Base-by-base conservation (phyloP, 208 protist genomes). In the Wallacemonas sp. region DNA sequence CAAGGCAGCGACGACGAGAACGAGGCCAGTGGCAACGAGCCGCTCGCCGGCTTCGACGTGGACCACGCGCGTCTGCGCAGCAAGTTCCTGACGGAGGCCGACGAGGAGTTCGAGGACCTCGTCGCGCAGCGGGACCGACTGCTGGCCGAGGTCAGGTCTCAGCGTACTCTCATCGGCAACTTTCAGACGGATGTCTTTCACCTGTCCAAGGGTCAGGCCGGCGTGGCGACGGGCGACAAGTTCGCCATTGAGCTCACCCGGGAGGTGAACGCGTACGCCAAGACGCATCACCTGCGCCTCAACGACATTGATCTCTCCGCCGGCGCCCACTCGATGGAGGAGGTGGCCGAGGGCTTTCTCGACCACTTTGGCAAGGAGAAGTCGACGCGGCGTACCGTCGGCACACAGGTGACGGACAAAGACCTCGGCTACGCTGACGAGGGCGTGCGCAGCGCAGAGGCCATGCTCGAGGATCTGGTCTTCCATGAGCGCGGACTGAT, bases 361-460 rank as follows among this genome's bases (percentile, higher is more conserved):
- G 67, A 78, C 7, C 82, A 76, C 61, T 92, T 94, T 62, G 76
- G 82, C 55, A 55, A 67, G 50, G 73, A 76, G 31, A 52, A 63
- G 33, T 41, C 78, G 0, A 50, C 52, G 3, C 79, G 65, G 28
- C 57, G 48, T 18, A 80, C 84, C 45, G 83, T 83, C 16, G 86
- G 76, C 28, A 86, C 77, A 32, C 89, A 94, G 33, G 87, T 90
- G 32, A 84, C 64, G 14, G 84, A 90, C 33, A 69, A 81, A 11
- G 89, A 94, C 44, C 71, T 94, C 14, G 84, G 85, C 44, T 92
- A 89, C 79, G 70, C 91, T 11, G 84, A 93, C 63, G 74, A 74
- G 12, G 76, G 76, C 16, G 77, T 89, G 41, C 70, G 66, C 26
- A 72, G 74, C 11, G 82, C 68, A 1, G 80, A 93, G 67, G 76